Conservation (phyloP, 768 basidiomycete species). For the Tylopilus balloui region DNA sequence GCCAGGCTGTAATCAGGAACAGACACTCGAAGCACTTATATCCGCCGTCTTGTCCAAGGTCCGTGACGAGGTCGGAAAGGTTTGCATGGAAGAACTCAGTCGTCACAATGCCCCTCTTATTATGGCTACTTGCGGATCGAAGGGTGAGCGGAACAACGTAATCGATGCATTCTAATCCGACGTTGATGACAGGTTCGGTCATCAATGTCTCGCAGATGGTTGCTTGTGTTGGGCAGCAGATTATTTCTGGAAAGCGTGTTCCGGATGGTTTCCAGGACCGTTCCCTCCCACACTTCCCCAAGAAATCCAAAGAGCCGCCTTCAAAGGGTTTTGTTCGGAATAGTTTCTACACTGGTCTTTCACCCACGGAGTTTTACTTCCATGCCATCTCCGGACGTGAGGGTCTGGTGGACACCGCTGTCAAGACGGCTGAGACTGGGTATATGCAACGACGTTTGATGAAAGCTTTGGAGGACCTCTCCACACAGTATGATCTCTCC, state of each 20-base stretch:
- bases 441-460: constrained; percentile 99
- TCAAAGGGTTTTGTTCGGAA: constrained; percentile 98
- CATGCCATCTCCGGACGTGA: constrained; percentile 99
- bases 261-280: constrained; percentile 99
- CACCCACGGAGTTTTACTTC: constrained; percentile 95
- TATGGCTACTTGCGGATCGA: constrained; percentile 99
- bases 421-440: constrained; percentile 99
- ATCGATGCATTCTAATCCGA: background rate
- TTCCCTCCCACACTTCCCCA: constrained; percentile 97
- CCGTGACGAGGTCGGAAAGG: constrained; percentile 92
- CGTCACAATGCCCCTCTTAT: constrained; percentile 94
- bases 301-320: constrained; percentile 93
- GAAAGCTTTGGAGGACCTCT: constrained; percentile 98
- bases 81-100: constrained; percentile 98
- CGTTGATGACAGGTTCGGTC: constrained; percentile 71
- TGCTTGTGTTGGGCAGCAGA: constrained; percentile 99
- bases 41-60: constrained; percentile 92
- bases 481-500: constrained; percentile 92
- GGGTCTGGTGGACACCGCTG: constrained; percentile 97
- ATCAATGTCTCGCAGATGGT: constrained; percentile 99
- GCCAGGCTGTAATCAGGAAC: constrained; percentile 95
- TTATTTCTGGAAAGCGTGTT: constrained; percentile 96
- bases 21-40: constrained; percentile 95
- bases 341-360: constrained; percentile 90
- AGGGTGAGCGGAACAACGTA: constrained; percentile 52